Evolutionary conservation across 306 rosid genomes (phyloP).

Genomic region (Sindora glabra): DNA sequence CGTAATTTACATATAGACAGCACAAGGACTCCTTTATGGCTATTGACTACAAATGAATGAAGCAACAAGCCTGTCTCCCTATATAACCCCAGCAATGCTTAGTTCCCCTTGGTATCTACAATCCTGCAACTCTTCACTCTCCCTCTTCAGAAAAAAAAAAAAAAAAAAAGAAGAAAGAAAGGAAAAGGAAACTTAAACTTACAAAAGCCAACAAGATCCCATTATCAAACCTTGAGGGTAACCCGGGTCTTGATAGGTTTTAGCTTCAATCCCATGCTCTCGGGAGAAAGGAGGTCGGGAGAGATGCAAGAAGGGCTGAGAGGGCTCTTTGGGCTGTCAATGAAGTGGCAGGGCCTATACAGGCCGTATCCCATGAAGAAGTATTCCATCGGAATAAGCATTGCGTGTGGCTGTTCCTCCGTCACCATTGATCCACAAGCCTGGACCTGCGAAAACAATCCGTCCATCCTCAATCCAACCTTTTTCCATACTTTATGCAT

Average conservation of each 20-base stretch:
- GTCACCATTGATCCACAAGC: conserved; percentile 97
- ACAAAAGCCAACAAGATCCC: conserved; percentile 13
- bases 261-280: conserved; percentile 92
- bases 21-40: conserved; percentile 40
- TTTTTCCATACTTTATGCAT: background rate
- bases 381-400: conserved; percentile 89
- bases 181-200: conserved; percentile 16
- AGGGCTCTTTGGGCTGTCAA: conserved; percentile 78
- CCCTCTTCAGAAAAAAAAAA: background rate
- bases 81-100: conserved; percentile 26
- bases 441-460: conserved; percentile 57
- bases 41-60: conserved; percentile 67
- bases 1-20: conserved; percentile 31
- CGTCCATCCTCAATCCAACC: background rate
- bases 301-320: conserved; percentile 85
- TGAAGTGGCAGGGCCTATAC: conserved; percentile 57
- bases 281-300: conserved; percentile 91
- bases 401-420: conserved; percentile 94
- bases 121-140: conserved; percentile 18
- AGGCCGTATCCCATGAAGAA: conserved; percentile 86
- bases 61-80: conserved; percentile 25
- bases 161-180: conserved; percentile 12
- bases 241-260: conserved; percentile 85
- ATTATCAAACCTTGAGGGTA: conserved; percentile 28
- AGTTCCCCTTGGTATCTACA: conserved; percentile 38